phyloP scores from a whole-genome alignment of 768 basidiomycete genomes.

The Lentinula sp. region DNA sequence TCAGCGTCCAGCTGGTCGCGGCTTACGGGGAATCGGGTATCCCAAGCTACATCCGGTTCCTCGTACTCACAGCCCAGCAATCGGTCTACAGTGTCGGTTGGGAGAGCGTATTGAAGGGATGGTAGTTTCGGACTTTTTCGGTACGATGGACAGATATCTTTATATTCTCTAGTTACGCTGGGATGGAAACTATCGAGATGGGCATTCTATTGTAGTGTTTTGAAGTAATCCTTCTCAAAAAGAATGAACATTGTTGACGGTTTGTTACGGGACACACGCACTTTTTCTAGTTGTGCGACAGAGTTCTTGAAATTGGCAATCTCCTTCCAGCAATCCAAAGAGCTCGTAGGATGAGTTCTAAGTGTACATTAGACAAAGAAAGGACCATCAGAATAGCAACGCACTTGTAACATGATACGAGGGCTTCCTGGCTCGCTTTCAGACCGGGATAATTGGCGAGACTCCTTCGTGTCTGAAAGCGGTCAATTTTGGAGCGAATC shows the following conservation, averaged over 20 bases:
- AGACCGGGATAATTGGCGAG: constrained; percentile 51
- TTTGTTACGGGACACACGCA: constrained; percentile 19
- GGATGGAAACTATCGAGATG: neutral
- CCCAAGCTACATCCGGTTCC: constrained; percentile 5
- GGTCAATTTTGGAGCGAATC: constrained; percentile 65
- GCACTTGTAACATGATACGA: constrained; percentile 74
- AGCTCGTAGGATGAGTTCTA: constrained; percentile 37
- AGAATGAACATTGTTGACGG: neutral
- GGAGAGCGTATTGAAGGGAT: constrained; percentile 14
- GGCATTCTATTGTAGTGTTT: constrained; percentile 39
- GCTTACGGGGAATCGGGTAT: constrained; percentile 5
- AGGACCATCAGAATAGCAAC: constrained; percentile 16
- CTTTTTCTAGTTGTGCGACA: constrained; percentile 66
- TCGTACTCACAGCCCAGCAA: constrained; percentile 8
- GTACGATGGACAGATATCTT: neutral
- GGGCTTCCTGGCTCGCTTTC: constrained; percentile 48
- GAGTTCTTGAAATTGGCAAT: constrained; percentile 65
- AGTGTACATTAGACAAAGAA: neutral
- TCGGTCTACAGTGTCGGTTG: constrained; percentile 12
- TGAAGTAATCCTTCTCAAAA: constrained; percentile 50
- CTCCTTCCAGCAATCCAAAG: constrained; percentile 73
- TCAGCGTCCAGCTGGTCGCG: constrained; percentile 15
- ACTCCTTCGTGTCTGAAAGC: constrained; percentile 52
- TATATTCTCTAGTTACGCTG: neutral
- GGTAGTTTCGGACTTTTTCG: neutral